Base-by-base conservation (phyloP, 1,284 basidiomycete species). In the Irpex sp. region DNA sequence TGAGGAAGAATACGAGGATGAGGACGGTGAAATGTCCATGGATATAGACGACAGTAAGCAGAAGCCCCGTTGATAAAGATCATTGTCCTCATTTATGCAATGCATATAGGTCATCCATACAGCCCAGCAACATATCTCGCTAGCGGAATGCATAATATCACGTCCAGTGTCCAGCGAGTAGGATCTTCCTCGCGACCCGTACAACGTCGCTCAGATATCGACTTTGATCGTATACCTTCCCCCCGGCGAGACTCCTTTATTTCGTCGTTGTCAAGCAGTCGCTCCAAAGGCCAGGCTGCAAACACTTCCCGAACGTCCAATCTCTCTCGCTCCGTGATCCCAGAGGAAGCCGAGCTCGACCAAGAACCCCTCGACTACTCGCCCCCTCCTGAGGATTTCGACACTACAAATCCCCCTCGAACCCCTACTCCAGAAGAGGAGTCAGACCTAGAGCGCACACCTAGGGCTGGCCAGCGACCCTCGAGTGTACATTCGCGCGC, bases 11-110 rank as follows among this genome's bases (percentile, higher is more conserved):
- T 61, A 77, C 19, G 69, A 76, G 2, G 85, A 90, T 46, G 86
- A 85, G 65, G 75, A 88, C 64, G 89, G 87, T 3, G 88, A 89
- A 69, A 83, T 85, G 79, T 85, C 84, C 13, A 92, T 92, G 87
- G 86, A 88, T 36, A 67, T 91, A 33, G 87, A 84, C 33, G 80
- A 83, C 61, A 81, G 80, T 76, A 80, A 86, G 80, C 81, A 51
- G 35, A 31, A 37, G 59, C 33, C 33, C 13, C 53, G 64, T 57
- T 69, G 63, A 71, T 62, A 63, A 65, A 26, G 55, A 57, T 33
- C 9, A 53, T 50, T 21, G 33, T 35, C 21, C 65, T 58, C 62
- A 36, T 51, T 59, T 67, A 49, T 26, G 31, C 49, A 43, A 50
- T 37, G 26, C 53, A 5, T 47, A 37, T 31, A 69, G 72, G 69